These are phyloP conservation scores for Naganishia kalamii DNA, from an alignment of 768 basidiomycete species.

Conservation along the genomic window DNA sequence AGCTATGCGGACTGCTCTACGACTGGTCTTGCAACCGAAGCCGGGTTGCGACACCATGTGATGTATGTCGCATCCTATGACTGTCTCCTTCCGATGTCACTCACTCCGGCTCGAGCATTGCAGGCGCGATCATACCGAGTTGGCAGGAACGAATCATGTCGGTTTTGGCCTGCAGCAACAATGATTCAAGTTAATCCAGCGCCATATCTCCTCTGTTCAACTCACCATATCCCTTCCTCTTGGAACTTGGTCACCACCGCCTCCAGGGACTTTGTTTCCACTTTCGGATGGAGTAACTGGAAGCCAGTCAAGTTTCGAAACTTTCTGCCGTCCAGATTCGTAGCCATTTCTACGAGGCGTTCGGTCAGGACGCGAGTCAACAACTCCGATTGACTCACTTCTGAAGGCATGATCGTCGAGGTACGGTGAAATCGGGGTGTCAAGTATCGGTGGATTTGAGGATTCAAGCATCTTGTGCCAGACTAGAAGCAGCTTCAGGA, in stretches of 20 bases:
- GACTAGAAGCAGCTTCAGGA: slow-evolving; percentile 8
- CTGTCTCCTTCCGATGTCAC: too few species aligned
- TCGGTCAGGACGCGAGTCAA: not conserved
- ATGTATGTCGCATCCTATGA: too few species aligned
- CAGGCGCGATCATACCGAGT: too few species aligned
- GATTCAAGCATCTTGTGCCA: slow-evolving; percentile 42
- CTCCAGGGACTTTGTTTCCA: slow-evolving; percentile 32
- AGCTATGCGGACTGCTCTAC: too few species aligned
- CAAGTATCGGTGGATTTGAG: slow-evolving; percentile 38
- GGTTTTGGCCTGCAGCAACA: too few species aligned
- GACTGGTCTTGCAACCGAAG: too few species aligned
- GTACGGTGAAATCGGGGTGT: slow-evolving; percentile 39
- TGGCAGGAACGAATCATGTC: not conserved
- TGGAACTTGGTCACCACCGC: slow-evolving; percentile 37
- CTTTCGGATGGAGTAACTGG: slow-evolving; percentile 30
- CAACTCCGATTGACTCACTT: slow-evolving; percentile 28
- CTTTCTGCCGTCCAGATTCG: slow-evolving; percentile 40
- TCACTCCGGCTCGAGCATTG: too few species aligned
- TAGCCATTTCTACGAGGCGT: slow-evolving; percentile 33
- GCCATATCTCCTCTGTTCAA: not conserved
- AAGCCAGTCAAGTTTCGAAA: slow-evolving; percentile 32
- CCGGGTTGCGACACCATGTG: too few species aligned
- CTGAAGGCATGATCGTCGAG: slow-evolving; percentile 41
- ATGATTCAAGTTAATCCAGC: too few species aligned
- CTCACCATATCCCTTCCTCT: slow-evolving; percentile 36